These are phyloP conservation scores for Cryptosporidium muris DNA, from an alignment of 169 alveolate genomes.

Conservation along the genomic window DNA sequence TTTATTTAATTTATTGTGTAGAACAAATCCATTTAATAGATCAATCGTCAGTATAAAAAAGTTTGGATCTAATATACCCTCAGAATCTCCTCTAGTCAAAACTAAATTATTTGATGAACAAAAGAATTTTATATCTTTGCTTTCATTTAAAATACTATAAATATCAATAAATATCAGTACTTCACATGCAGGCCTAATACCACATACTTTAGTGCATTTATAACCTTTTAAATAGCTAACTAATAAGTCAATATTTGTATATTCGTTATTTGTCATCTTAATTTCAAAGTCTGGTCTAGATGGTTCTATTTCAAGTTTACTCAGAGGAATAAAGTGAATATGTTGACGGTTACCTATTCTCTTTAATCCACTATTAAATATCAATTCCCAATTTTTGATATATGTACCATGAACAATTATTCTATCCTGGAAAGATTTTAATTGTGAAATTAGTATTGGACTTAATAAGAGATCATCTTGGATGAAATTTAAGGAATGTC, in stretches of 20 bases:
- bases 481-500: slow-evolving; percentile 46
- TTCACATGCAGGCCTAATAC: slow-evolving; percentile 24
- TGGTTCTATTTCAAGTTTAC: slow-evolving; percentile 15
- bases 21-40: slow-evolving; percentile 16
- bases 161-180: slow-evolving; percentile 41
- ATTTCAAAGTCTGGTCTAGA: background rate
- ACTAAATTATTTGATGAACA: slow-evolving; percentile 25
- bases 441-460: background rate
- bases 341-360: slow-evolving; percentile 25
- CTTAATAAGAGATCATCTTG: slow-evolving; percentile 20
- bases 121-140: slow-evolving; percentile 3
- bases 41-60: slow-evolving; percentile 44
- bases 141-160: background rate
- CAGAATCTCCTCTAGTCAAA: slow-evolving; percentile 15
- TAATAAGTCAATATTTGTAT: slow-evolving; percentile 13
- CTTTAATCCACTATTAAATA: slow-evolving; percentile 26
- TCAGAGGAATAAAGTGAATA: slow-evolving; percentile 43
- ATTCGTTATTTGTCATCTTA: background rate
- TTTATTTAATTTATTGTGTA: slow-evolving; percentile 1
- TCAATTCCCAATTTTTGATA: slow-evolving; percentile 20
- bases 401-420: slow-evolving; percentile 54
- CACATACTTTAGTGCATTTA: slow-evolving; percentile 2
- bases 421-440: slow-evolving; percentile 3
- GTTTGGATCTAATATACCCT: slow-evolving; percentile 18
- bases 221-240: slow-evolving; percentile 6